Evolutionary conservation across 495 filamentous ascomycete genomes (phyloP), one percentile per base, ranked within the genome.

Genomic region (Tuber calosporum): DNA sequence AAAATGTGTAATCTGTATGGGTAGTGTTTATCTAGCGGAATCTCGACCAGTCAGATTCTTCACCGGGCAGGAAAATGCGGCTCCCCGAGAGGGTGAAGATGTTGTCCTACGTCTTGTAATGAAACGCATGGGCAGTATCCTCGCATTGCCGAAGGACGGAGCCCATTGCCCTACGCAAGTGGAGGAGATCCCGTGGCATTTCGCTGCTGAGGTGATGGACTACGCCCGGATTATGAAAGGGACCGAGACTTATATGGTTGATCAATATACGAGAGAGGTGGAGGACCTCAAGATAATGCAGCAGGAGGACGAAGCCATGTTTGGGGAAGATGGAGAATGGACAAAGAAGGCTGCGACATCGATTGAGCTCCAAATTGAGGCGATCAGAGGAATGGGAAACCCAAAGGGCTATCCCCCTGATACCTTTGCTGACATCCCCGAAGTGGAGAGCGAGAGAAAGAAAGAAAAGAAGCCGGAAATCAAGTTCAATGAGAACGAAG

Each of bases 221-320:
- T 98, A 97, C 84, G 93, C 93, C 68, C 87, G 95, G 68, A 89
- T 99, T 67, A 97, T 99, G 91, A 96, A 92, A 83, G 95, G 94
- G 19, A 93, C 91, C 5, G 90, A 92, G 81, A 88, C 91, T 22
- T 98, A 98, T 78, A 93, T 99, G 91, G 79, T 83, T 26, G 84
- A 87, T 69, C 90, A 97, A 82, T 94, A 89, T 81, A 88, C 93
- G 72, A 78, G 84, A 11, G 95, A 98, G 79, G 90, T 96, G 26
- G 85, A 88, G 66, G 88, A 92, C 19, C 83, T 99, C 41, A 85
- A 88, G 75, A 82, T 82, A 70, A 93, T 96, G 82, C 91, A 92
- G 82, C 86, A 88, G 69, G 93, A 97, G 81, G 95, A 99, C 80
- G 93, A 97, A 82, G 83, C 97, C 36, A 86, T 97, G 80, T 99